Percentiles rank a stretch among this genome's conserved stretches.
These are phyloP conservation scores for Trichoderma polysporum DNA, from an alignment of 2,329 filamentous ascomycete species.

Conservation along the genomic window DNA sequence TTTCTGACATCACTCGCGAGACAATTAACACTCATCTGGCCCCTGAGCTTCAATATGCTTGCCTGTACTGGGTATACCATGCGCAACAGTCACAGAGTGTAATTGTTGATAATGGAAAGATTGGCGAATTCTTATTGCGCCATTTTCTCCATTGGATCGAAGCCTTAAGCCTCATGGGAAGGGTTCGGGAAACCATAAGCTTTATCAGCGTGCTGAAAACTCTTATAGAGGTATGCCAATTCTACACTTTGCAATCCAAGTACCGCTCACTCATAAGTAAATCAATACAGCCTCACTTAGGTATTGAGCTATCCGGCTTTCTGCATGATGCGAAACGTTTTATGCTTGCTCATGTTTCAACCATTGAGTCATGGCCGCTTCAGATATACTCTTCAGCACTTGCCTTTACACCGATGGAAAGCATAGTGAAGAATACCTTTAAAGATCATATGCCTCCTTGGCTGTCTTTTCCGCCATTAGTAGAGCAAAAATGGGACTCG, in stretches of 20 bases:
- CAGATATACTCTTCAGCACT: constrained; percentile 31
- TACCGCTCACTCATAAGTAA: background rate
- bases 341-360: background rate
- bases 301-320: background rate
- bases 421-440: constrained; percentile 22
- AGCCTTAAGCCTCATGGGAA: background rate
- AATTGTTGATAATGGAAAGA: background rate
- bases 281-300: background rate
- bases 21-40: background rate
- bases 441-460: constrained; percentile 19
- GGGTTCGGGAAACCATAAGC: background rate
- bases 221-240: background rate
- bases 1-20: background rate
- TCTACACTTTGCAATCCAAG: background rate
- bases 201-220: background rate
- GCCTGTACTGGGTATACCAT: background rate
- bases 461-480: constrained; percentile 9
- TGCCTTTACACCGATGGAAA: constrained; percentile 27
- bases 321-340: background rate
- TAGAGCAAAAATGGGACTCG: background rate
- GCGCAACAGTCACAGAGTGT: fast-evolving
- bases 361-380: constrained; percentile 24
- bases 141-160: constrained; percentile 1
- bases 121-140: background rate
- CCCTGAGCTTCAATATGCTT: background rate